Evolutionary conservation across 331 rosid genomes (phyloP).

Genomic region (Quercus phellos): DNA sequence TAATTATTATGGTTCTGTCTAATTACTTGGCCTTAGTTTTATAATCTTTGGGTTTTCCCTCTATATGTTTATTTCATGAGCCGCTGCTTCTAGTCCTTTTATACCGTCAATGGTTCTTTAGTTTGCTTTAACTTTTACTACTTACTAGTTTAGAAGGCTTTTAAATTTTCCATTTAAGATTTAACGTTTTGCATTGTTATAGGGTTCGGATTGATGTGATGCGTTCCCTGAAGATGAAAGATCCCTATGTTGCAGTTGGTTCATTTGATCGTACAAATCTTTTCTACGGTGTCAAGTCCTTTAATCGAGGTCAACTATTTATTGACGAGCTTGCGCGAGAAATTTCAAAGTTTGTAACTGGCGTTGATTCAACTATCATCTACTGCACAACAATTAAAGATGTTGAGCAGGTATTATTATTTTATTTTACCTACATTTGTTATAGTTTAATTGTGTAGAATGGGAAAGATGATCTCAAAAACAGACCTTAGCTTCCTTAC

Average conservation of each 20-base stretch:
- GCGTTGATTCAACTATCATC: constrained; percentile 69
- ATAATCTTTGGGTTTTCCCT: neutral
- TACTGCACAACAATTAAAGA: constrained; percentile 88
- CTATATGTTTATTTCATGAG: neutral
- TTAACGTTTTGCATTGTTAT: constrained; percentile 18
- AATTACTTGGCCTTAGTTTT: neutral
- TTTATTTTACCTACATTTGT: neutral
- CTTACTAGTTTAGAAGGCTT: neutral
- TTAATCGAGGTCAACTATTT: constrained; percentile 54
- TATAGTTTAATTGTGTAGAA: neutral
- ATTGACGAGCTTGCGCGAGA: constrained; percentile 63
- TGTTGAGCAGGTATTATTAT: constrained; percentile 61
- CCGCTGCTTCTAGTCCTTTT: neutral
- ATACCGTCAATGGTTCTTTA: neutral
- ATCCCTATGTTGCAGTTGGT: constrained; percentile 64
- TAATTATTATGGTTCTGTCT: neutral
- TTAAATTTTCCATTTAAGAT: neutral
- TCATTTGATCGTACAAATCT: constrained; percentile 85
- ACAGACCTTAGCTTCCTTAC: too few relatives aligned
- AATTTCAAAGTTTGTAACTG: constrained; percentile 47
- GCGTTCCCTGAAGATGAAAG: constrained; percentile 64
- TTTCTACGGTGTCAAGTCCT: constrained; percentile 75
- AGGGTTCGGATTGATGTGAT: constrained; percentile 79
- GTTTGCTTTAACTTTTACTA: neutral
- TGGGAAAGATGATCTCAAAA: too few relatives aligned